Conservation (phyloP, 176 grass and related monocot genomes). For the Cenchrus fungigraminus region DNA sequence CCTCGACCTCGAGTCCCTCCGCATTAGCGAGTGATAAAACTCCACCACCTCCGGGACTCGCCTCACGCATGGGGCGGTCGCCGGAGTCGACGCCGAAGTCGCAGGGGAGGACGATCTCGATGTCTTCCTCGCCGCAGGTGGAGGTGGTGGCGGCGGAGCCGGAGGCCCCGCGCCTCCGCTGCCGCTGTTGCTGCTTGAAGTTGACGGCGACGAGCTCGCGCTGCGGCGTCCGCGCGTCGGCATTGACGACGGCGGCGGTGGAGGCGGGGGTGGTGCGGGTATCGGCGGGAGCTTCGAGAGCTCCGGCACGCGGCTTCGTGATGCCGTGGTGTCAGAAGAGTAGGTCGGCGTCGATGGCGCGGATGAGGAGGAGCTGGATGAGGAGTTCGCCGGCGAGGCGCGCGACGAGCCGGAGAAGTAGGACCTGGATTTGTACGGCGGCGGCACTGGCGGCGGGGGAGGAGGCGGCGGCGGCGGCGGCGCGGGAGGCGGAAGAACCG, state of each 20-base stretch:
- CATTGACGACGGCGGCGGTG: slow-evolving; percentile 44
- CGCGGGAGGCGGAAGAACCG: slow-evolving; percentile 31
- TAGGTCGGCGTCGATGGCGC: slow-evolving; percentile 44
- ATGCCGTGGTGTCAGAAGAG: slow-evolving; percentile 58
- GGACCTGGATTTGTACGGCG: slow-evolving; percentile 45
- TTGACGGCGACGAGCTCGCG: slow-evolving; percentile 40
- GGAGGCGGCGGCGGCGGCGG: slow-evolving; percentile 31
- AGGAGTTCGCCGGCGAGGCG: slow-evolving; percentile 55
- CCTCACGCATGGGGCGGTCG: slow-evolving; percentile 55
- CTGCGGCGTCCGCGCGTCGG: slow-evolving; percentile 29
- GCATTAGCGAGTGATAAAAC: slow-evolving; percentile 98
- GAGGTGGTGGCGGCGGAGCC: slow-evolving; percentile 68
- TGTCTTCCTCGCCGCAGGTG: slow-evolving; percentile 11
- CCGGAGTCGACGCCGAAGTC: neutral
- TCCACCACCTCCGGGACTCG: slow-evolving; percentile 93
- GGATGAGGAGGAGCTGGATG: slow-evolving; percentile 58
- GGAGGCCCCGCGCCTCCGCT: slow-evolving; percentile 27
- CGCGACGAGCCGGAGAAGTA: slow-evolving; percentile 49
- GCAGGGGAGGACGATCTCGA: slow-evolving; percentile 13
- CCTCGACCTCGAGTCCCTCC: slow-evolving; percentile 72
- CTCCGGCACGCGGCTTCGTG: slow-evolving; percentile 44
- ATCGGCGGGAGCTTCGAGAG: slow-evolving; percentile 72
- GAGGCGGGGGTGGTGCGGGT: slow-evolving; percentile 57
- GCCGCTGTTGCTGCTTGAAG: slow-evolving; percentile 31
- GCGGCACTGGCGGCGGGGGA: slow-evolving; percentile 43